Conservation (phyloP, 768 basidiomycete species). For the Xerocomus spinulosus region DNA sequence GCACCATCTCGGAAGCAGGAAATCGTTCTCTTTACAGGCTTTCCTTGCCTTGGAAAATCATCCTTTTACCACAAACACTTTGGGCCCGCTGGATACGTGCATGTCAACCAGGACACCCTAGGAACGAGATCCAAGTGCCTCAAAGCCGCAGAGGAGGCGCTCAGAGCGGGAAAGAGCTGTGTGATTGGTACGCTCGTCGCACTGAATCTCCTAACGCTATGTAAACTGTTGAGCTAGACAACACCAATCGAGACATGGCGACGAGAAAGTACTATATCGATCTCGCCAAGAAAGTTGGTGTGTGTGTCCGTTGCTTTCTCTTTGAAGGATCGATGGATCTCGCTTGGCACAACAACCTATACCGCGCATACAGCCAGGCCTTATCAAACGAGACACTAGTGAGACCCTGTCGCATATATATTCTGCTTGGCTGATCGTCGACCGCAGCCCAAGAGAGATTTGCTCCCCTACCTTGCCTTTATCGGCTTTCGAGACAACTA, state of each 20-base stretch:
- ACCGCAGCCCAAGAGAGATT: slow-evolving; percentile 42
- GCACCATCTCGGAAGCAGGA: slow-evolving; percentile 28
- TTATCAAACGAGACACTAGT: slow-evolving; percentile 28
- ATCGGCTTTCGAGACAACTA: slow-evolving; percentile 52
- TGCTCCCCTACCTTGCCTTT: slow-evolving; percentile 60
- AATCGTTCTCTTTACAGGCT: slow-evolving; percentile 59
- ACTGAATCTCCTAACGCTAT: neutral
- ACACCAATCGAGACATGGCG: slow-evolving; percentile 76
- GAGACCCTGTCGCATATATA: neutral
- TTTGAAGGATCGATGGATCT: slow-evolving; percentile 77
- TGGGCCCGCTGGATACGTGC: slow-evolving; percentile 59
- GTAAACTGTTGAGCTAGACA: slow-evolving; percentile 51
- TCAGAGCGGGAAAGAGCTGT: slow-evolving; percentile 57
- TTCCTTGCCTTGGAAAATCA: slow-evolving; percentile 73
- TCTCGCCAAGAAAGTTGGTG: slow-evolving; percentile 51
- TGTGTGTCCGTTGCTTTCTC: slow-evolving; percentile 63
- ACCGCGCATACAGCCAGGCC: slow-evolving; percentile 66
- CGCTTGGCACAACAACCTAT: slow-evolving; percentile 92
- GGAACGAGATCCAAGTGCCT: slow-evolving; percentile 74
- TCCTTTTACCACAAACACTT: slow-evolving; percentile 75
- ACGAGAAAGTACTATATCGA: slow-evolving; percentile 73
- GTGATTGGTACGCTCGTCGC: slow-evolving; percentile 63
- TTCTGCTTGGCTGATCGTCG: neutral
- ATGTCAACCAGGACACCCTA: slow-evolving; percentile 85
- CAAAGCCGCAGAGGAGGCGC: slow-evolving; percentile 50